Conservation (phyloP, 1,139 yeast genomes). For the Saccharomyces hybrid region DNA sequence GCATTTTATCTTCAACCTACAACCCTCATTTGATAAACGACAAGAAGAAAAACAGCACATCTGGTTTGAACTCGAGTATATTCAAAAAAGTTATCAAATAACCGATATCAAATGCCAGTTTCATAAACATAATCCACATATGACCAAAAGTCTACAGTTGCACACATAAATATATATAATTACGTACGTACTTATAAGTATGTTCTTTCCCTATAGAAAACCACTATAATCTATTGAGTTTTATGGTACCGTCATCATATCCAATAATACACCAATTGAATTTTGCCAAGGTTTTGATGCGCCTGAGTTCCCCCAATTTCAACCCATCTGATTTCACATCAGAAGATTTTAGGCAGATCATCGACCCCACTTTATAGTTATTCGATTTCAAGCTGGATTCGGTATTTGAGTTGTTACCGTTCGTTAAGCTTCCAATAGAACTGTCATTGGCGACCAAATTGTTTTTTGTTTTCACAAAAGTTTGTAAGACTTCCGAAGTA, state of each 20-base stretch:
- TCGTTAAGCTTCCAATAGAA: slow-evolving; percentile 10
- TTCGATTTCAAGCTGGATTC: slow-evolving; percentile 3
- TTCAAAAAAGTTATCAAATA: not conserved
- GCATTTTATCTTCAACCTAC: not conserved
- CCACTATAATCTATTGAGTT: slow-evolving; percentile 9
- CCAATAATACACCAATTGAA: slow-evolving; percentile 26
- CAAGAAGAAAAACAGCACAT: not conserved
- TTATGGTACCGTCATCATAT: slow-evolving; percentile 28
- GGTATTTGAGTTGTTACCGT: not conserved
- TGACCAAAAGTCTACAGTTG: no score
- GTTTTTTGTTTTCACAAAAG: slow-evolving; percentile 16
- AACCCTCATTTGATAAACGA: not conserved
- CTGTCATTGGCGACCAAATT: slow-evolving; percentile 17
- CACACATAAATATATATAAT: not conserved
- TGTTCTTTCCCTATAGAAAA: not conserved
- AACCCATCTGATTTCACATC: not conserved
- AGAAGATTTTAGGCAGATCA: not conserved
- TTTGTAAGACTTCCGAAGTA: not conserved
- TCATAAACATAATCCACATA: no score
- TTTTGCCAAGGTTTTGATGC: not conserved
- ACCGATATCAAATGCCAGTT: not conserved
- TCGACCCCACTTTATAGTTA: slow-evolving; percentile 4
- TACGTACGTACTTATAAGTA: not conserved
- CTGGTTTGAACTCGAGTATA: not conserved
- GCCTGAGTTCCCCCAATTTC: not conserved